These are phyloP conservation scores for Setaria italica DNA, from an alignment of 202 grass and related monocot genomes.

Conservation along the genomic window DNA sequence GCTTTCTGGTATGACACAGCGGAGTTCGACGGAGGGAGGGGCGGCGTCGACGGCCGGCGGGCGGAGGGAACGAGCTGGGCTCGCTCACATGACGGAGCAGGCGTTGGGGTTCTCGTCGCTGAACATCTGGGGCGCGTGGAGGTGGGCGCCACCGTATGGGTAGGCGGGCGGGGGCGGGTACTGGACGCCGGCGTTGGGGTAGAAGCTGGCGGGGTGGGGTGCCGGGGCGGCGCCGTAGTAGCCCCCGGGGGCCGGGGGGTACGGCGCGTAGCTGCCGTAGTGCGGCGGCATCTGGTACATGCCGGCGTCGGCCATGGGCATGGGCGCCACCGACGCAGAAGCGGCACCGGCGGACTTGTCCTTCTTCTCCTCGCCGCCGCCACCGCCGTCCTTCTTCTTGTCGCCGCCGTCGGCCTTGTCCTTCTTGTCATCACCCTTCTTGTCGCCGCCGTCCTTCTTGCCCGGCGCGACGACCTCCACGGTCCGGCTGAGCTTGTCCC, in stretches of 20 bases:
- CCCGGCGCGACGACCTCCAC: slow-evolving; percentile 61
- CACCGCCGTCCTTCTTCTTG: slow-evolving; percentile 38
- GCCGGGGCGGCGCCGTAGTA: slow-evolving; percentile 48
- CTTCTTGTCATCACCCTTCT: slow-evolving; percentile 43
- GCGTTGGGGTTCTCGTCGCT: slow-evolving; percentile 97
- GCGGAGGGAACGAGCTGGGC: no score
- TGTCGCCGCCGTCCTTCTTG: slow-evolving; percentile 53
- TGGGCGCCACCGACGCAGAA: slow-evolving; percentile 36
- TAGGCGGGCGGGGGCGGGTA: slow-evolving; percentile 39
- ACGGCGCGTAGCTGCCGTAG: slow-evolving; percentile 43
- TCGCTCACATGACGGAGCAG: slow-evolving; percentile 74
- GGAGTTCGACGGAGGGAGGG: background rate
- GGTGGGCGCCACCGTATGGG: slow-evolving; percentile 40
- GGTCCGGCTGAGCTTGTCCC: slow-evolving; percentile 65
- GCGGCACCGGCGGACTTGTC: slow-evolving; percentile 28
- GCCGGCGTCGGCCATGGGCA: slow-evolving; percentile 38
- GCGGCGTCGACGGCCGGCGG: background rate
- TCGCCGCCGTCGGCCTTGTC: slow-evolving; percentile 46
- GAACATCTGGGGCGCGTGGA: slow-evolving; percentile 77
- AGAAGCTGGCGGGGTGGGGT: slow-evolving; percentile 28
- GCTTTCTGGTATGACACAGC: slow-evolving; percentile 27
- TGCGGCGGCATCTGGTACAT: slow-evolving; percentile 57
- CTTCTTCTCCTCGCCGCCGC: slow-evolving; percentile 24
- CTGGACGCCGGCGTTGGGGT: slow-evolving; percentile 24
- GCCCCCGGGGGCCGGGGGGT: background rate